Percentiles rank a stretch among this genome's conserved stretches.
Conservation (phyloP, 2,329 filamentous ascomycete genomes). For the Mycosphaerella sp. region DNA sequence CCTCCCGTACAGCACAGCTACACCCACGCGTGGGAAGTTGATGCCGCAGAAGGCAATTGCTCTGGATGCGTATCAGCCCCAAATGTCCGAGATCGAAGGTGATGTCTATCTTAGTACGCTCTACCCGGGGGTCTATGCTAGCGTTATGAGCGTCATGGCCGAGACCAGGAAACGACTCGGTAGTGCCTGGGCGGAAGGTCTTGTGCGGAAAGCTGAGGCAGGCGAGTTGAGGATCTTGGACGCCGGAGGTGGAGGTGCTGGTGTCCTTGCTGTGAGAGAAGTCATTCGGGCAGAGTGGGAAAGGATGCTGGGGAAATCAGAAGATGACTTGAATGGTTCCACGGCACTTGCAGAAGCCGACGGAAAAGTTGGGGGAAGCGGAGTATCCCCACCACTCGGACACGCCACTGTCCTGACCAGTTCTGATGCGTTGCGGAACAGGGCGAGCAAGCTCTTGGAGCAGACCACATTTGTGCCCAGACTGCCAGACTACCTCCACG, state of each 20-base stretch:
- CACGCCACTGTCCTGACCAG: slow-evolving; percentile 76
- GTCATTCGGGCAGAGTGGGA: slow-evolving; percentile 77
- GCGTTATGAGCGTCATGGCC: slow-evolving; percentile 59
- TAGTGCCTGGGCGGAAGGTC: slow-evolving; percentile 59
- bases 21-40: slow-evolving; percentile 51
- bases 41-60: slow-evolving; percentile 59
- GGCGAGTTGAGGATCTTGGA: slow-evolving; percentile 64
- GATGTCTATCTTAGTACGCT: slow-evolving; percentile 65
- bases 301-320: slow-evolving; percentile 44
- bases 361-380: slow-evolving; percentile 36
- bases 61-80: slow-evolving; percentile 56
- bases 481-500: slow-evolving; percentile 72
- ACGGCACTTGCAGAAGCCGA: slow-evolving; percentile 29
- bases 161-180: slow-evolving; percentile 70
- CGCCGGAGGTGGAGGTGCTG: slow-evolving; percentile 66
- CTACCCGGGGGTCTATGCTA: slow-evolving; percentile 64
- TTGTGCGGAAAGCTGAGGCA: slow-evolving; percentile 49
- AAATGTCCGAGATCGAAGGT: slow-evolving; percentile 68
- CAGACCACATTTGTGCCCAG: slow-evolving; percentile 90
- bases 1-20: slow-evolving; percentile 70
- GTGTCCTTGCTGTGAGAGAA: slow-evolving; percentile 68
- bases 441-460: slow-evolving; percentile 68
- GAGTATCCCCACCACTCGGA: slow-evolving; percentile 50
- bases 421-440: slow-evolving; percentile 65
- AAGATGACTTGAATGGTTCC: slow-evolving; percentile 12